phyloP scores from a whole-genome alignment of 257 asterid genomes.

The Fraxinus anomala region DNA sequence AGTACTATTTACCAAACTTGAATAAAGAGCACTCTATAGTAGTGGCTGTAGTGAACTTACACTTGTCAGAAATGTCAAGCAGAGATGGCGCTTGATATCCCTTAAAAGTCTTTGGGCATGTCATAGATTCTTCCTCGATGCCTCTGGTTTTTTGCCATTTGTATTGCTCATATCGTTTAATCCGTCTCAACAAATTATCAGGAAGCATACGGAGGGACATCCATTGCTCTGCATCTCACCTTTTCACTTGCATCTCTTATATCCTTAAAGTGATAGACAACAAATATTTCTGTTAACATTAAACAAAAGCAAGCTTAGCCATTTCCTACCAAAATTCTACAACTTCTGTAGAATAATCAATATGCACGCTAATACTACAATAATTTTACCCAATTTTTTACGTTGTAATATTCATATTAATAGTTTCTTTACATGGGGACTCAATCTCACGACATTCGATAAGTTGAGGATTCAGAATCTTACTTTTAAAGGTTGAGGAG shows the following conservation, averaged over 20 bases:
- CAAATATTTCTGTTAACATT: conserved; percentile 28
- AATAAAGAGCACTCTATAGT: not conserved
- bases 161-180: conserved; percentile 43
- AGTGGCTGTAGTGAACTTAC: conserved; percentile 29
- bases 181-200: conserved; percentile 32
- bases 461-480: too few relatives aligned
- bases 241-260: conserved; percentile 41
- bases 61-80: conserved; percentile 59
- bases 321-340: too few relatives aligned
- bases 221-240: conserved; percentile 47
- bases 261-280: conserved; percentile 41
- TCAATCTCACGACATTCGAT: too few relatives aligned
- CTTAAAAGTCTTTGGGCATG: conserved; percentile 69
- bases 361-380: too few relatives aligned
- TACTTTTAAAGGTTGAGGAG: too few relatives aligned
- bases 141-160: conserved; percentile 74
- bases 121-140: conserved; percentile 60
- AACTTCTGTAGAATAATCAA: too few relatives aligned
- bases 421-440: too few relatives aligned
- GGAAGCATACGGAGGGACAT: conserved; percentile 55
- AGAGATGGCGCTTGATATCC: conserved; percentile 66
- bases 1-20: too few relatives aligned
- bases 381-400: too few relatives aligned
- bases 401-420: too few relatives aligned
- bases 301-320: not conserved